These are phyloP conservation scores for Mycotypha africana DNA, from an alignment of 371 early-diverging fungal genomes.

Conservation along the genomic window DNA sequence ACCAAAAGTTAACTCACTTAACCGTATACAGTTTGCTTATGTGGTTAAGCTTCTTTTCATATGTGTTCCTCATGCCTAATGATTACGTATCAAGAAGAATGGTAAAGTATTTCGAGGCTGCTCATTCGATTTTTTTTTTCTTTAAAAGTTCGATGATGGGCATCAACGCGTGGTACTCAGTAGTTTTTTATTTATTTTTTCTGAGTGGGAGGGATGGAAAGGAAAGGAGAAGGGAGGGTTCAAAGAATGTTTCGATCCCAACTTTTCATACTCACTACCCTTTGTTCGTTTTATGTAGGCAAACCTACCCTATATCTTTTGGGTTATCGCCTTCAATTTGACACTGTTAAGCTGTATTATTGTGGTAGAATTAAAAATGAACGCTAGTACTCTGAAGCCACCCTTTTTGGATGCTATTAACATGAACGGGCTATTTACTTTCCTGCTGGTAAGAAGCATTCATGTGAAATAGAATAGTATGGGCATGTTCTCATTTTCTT, in stretches of 20 bases:
- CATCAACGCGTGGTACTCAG: no score
- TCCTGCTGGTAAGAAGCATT: constrained; percentile 64
- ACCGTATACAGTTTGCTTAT: constrained; percentile 2
- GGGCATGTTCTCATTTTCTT: not conserved
- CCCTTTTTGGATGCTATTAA: constrained; percentile 68
- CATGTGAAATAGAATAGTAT: not conserved
- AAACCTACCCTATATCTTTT: constrained; percentile 73
- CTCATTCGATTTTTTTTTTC: no score
- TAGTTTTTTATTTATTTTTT: no score
- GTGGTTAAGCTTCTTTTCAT: constrained; percentile 34
- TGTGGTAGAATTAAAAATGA: constrained; percentile 40
- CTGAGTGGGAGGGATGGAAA: no score
- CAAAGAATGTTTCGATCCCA: no score
- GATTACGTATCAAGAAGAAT: constrained; percentile 61
- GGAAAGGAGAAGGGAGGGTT: no score
- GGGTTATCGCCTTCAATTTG: constrained; percentile 68
- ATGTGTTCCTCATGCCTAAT: constrained; percentile 12
- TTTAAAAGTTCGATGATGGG: no score
- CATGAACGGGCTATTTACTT: constrained; percentile 73
- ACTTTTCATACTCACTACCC: no score
- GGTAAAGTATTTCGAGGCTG: constrained; percentile 45
- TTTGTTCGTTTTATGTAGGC: no score
- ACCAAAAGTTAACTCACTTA: no score
- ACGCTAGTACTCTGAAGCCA: constrained; percentile 35
- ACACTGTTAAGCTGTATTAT: constrained; percentile 48